Evolutionary conservation across 2,329 filamentous ascomycete genomes (phyloP).

Genomic region (Oidium heveae): DNA sequence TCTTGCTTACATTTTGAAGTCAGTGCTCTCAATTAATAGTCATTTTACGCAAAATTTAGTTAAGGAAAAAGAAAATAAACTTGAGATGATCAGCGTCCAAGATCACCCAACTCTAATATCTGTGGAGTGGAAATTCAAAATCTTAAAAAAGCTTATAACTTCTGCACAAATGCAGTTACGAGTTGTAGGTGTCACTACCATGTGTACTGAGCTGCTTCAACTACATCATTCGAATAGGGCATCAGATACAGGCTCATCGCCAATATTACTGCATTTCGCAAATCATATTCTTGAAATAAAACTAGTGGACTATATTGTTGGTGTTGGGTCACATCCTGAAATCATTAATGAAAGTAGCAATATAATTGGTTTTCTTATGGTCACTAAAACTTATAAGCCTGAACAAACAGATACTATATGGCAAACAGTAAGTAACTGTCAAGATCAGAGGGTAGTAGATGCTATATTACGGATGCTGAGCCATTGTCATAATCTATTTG

Average conservation of each 20-base stretch:
- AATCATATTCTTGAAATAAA: conserved; percentile 42
- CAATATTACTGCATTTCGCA: conserved; percentile 41
- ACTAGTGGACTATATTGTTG: conserved; percentile 66
- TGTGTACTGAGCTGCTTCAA: conserved; percentile 44
- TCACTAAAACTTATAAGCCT: conserved; percentile 47
- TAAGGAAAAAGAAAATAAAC: conserved; percentile 9
- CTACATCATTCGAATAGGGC: conserved; percentile 32
- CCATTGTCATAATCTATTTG: conserved; percentile 23
- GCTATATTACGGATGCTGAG: conserved; percentile 45
- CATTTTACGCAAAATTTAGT: conserved; percentile 6
- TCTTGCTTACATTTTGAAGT: conserved; percentile 20
- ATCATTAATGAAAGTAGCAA: conserved; percentile 61
- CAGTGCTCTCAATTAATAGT: conserved; percentile 14
- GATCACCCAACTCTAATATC: conserved; percentile 24
- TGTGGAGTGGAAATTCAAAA: conserved; percentile 42
- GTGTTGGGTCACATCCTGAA: conserved; percentile 77
- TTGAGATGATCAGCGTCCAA: conserved; percentile 13
- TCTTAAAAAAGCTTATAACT: conserved; percentile 46
- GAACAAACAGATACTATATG: conserved; percentile 59
- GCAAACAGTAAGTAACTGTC: conserved; percentile 56
- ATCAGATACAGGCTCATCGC: conserved; percentile 16
- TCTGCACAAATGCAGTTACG: conserved; percentile 81
- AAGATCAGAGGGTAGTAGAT: conserved; percentile 63
- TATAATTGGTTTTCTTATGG: conserved; percentile 65
- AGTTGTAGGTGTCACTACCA: conserved; percentile 47